phyloP scores from a whole-genome alignment of 2,329 filamentous ascomycete species.

The Falciphora oryzae region DNA sequence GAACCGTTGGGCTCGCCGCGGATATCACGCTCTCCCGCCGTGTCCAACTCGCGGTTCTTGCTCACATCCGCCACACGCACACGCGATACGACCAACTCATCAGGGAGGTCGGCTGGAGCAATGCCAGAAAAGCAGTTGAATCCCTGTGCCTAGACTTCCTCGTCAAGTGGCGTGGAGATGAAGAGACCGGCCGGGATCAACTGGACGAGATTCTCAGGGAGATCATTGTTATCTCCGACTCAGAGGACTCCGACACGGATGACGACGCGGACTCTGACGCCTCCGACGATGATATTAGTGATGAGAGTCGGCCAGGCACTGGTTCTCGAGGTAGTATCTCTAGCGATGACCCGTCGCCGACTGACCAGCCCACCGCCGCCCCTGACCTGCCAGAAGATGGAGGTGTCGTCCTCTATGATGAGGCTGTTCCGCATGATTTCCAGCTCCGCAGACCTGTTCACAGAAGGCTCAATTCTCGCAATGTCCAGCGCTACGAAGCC shows the following conservation, averaged over 20 bases:
- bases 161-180: slow-evolving; percentile 67
- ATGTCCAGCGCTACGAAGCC: slow-evolving; percentile 8
- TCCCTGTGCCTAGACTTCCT: slow-evolving; percentile 56
- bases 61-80: slow-evolving; percentile 61
- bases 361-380: not conserved
- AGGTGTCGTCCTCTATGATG: not conserved
- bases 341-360: not conserved
- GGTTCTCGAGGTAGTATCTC: not conserved
- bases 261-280: slow-evolving; percentile 32
- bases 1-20: slow-evolving; percentile 51
- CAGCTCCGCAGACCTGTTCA: not conserved
- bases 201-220: slow-evolving; percentile 62
- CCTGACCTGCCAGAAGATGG: not conserved
- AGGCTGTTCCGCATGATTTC: not conserved
- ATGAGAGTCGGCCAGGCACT: slow-evolving; percentile 6
- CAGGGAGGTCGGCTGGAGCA: slow-evolving; percentile 50
- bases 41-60: slow-evolving; percentile 59
- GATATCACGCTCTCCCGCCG: slow-evolving; percentile 54
- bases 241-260: slow-evolving; percentile 40
- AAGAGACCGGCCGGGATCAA: slow-evolving; percentile 62
- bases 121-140: slow-evolving; percentile 57
- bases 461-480: slow-evolving; percentile 5
- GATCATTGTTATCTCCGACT: slow-evolving; percentile 61
- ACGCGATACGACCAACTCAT: slow-evolving; percentile 60
- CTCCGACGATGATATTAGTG: slow-evolving; percentile 26